These are phyloP conservation scores for Chamaecrista fasciculata DNA, from an alignment of 306 rosid species.

Conservation along the genomic window DNA sequence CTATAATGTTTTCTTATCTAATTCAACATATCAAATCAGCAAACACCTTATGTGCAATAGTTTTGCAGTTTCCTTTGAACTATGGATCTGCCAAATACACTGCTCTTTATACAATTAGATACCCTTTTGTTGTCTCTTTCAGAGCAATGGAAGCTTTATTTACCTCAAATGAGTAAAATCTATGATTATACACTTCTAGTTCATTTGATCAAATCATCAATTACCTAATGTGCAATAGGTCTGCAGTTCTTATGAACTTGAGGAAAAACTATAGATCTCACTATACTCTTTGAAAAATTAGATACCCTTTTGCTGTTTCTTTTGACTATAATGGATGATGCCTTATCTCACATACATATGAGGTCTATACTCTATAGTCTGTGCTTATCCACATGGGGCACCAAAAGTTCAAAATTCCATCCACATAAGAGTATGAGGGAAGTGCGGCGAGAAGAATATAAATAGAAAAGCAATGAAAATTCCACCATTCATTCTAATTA, in stretches of 20 bases:
- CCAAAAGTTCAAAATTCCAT: neutral
- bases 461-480: conserved; percentile 6
- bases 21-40: neutral
- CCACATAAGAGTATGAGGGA: neutral
- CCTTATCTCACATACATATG: neutral
- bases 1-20: neutral
- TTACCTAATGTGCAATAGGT: neutral
- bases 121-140: neutral
- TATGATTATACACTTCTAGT: neutral
- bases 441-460: conserved; percentile 23
- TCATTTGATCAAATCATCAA: neutral
- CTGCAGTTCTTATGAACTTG: neutral
- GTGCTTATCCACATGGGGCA: conserved; percentile 7
- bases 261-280: neutral
- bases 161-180: too few relatives aligned
- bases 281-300: neutral
- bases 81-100: too few relatives aligned
- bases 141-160: neutral
- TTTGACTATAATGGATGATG: neutral
- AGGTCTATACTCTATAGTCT: neutral
- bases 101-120: neutral
- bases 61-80: neutral
- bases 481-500: conserved; percentile 13
- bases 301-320: neutral
- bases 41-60: neutral